Conservation (phyloP, 2,329 filamentous ascomycete species). For the Fusarium beomiforme region DNA sequence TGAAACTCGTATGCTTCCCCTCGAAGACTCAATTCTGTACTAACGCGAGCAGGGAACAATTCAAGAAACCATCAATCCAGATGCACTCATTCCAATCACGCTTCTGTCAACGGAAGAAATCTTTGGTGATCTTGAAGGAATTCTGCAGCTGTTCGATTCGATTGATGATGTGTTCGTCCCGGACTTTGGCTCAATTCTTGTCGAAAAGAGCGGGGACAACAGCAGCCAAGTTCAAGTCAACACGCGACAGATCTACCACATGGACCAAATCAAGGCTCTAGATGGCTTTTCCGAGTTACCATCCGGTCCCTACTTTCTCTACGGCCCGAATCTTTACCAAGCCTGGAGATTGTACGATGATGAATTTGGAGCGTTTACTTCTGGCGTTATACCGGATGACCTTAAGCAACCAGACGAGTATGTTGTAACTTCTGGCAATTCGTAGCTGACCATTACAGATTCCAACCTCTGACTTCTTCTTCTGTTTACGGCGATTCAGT, state of each 20-base stretch:
- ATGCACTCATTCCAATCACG: slow-evolving; percentile 53
- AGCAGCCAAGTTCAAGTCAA: background rate
- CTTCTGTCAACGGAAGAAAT: slow-evolving; percentile 52
- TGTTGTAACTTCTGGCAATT: background rate
- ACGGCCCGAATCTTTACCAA: slow-evolving; percentile 54
- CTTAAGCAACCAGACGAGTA: slow-evolving; percentile 42
- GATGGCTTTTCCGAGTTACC: slow-evolving; percentile 44
- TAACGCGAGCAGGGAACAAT: slow-evolving; percentile 49
- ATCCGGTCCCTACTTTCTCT: slow-evolving; percentile 54
- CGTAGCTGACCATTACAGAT: slow-evolving; percentile 40
- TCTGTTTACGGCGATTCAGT: slow-evolving; percentile 41
- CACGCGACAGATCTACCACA: slow-evolving; percentile 33
- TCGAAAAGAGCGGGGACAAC: slow-evolving; percentile 49
- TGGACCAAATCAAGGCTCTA: slow-evolving; percentile 27
- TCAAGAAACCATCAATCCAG: slow-evolving; percentile 54
- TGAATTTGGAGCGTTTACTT: slow-evolving; percentile 48
- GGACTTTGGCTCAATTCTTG: slow-evolving; percentile 51
- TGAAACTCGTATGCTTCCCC: slow-evolving; percentile 45
- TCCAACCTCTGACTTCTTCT: slow-evolving; percentile 43
- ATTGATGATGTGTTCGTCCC: slow-evolving; percentile 53
- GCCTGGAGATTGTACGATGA: slow-evolving; percentile 56
- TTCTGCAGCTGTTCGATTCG: slow-evolving; percentile 46
- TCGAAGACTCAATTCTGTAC: background rate
- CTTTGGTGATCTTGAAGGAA: slow-evolving; percentile 49
- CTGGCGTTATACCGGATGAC: slow-evolving; percentile 52